These are phyloP conservation scores for Aaosphaeria arxii DNA, from an alignment of 2,329 filamentous ascomycete species.

Conservation along the genomic window DNA sequence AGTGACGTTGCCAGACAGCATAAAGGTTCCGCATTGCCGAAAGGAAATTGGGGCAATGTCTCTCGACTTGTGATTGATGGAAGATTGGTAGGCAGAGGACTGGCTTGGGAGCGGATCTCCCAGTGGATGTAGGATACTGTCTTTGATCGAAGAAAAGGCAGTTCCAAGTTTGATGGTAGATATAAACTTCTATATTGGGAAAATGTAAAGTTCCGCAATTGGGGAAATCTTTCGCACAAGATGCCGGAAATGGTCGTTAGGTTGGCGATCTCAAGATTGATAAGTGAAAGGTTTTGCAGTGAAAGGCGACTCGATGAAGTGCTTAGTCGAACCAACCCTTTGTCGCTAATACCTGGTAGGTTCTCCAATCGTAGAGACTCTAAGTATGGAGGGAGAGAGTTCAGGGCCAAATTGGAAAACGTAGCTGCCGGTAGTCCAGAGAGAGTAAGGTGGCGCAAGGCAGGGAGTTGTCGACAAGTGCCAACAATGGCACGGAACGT, in stretches of 20 bases:
- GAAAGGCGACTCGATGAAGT: conserved; percentile 44
- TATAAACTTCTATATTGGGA: conserved; percentile 51
- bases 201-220: conserved; percentile 51
- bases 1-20: conserved; percentile 57
- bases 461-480: conserved; percentile 52
- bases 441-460: conserved; percentile 52
- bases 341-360: conserved; percentile 54
- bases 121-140: conserved; percentile 56
- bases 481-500: conserved; percentile 56
- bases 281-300: conserved; percentile 48
- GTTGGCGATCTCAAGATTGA: conserved; percentile 54
- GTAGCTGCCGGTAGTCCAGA: conserved; percentile 53
- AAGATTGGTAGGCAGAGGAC: conserved; percentile 9
- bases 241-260: conserved; percentile 53
- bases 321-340: conserved; percentile 52
- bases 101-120: conserved; percentile 50
- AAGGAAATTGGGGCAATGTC: conserved; percentile 11
- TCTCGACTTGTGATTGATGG: conserved; percentile 1
- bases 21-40: conserved; percentile 38
- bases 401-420: conserved; percentile 54
- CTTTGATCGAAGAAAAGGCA: conserved; percentile 48
- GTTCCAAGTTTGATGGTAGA: conserved; percentile 39
- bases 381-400: conserved; percentile 49
- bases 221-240: conserved; percentile 42
- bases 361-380: conserved; percentile 55